Evolutionary conservation across 805 yeast species (phyloP), one percentile per base, ranked within the genome.

Genomic region (Starmerella gropengiesseri): DNA sequence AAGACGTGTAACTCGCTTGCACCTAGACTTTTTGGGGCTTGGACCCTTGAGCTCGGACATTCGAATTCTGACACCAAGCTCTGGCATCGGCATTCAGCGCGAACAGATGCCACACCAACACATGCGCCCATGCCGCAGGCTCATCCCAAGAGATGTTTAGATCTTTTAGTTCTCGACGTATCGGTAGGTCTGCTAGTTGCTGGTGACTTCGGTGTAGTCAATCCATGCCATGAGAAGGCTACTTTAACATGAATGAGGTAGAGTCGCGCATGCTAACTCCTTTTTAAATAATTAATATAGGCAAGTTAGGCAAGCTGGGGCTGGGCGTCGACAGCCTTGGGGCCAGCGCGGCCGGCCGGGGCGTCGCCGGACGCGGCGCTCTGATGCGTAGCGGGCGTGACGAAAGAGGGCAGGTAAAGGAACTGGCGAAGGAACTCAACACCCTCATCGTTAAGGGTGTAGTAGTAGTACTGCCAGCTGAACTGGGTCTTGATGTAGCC

Each of bases 381-480:
- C 75, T 87, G 83, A 78, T 89, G 83, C 68, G 99, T 91, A 71
- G 82, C 79, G 68, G 99, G 99, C 71, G 86, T 89, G 70, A 91
- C 81, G 74, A 86, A 94, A 72, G 83, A 94, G 74, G 98, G 98
- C 64, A 91, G 78, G 81, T 87, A 86, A 71, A 91, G 81, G 84
- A 86, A 91, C 69, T 84, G 86, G 76, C 96, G 83, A 67, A 91
- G 81, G 82, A 75, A 91, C 68, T 86, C 95, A 58, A 91, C 89
- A 81, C 99, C 99, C 74, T 84, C 95, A 68, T 91, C 97, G 68
- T 97, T 91, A 69, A 91, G 82, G 77, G 98, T 85, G 93, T 91
- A 91, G 94, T 91, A 91, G 77, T 91, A 91, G 80, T 85, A 85
- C 80, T 87, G 96, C 99, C 99, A 91, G 66, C 97, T 89, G 81